Base-by-base conservation (phyloP, 2,329 filamentous ascomycete genomes). In the Coleophoma crateriformis region DNA sequence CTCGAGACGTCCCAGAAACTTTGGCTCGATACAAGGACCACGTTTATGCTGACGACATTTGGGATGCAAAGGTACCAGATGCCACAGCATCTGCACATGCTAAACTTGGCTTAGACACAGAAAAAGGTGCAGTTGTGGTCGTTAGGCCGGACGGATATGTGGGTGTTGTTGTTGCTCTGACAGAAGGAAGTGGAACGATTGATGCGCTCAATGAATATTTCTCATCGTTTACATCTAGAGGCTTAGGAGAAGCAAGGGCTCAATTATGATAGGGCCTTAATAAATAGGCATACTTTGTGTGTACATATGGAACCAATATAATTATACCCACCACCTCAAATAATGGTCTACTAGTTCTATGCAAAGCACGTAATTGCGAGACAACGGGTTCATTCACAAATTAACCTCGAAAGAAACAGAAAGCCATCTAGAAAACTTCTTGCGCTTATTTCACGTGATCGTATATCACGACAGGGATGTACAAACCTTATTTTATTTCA, bases 71-170 rank as follows among this genome's bases (percentile, higher is more conserved):
- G 7, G 84, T 89, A 1, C 83, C 86, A 0, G 74, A 85, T 17
- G 85, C 87, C 1, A 76, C 75, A 58, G 89, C 85, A 5, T 77
- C 88, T 3, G 89, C 89, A 5, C 91, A 96, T 67, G 84, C 85
- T 39, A 96, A 95, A 76, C 86, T 95, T 76, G 91, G 91, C 0
- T 67, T 96, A 22, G 79, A 86, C 55, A 74, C 85, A 61, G 81
- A 87, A 53, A 77, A 73, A 53, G 90, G 90, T 11, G 90, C 86
- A 50, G 79, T 96, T 2, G 84, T 95, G 2, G 86, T 96, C 10
- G 88, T 95, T 7, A 74, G 90, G 41, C 90, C 91, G 0, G 90
- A 96, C 66, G 90, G 90, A 7, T 94, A 96, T 66, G 85, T 96
- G 27, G 88, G 87, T 19, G 78, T 88, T 53, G 87, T 90, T 4